These are phyloP conservation scores for Narthecium ossifragum DNA, from an alignment of 106 monocot species.

Conservation along the genomic window DNA sequence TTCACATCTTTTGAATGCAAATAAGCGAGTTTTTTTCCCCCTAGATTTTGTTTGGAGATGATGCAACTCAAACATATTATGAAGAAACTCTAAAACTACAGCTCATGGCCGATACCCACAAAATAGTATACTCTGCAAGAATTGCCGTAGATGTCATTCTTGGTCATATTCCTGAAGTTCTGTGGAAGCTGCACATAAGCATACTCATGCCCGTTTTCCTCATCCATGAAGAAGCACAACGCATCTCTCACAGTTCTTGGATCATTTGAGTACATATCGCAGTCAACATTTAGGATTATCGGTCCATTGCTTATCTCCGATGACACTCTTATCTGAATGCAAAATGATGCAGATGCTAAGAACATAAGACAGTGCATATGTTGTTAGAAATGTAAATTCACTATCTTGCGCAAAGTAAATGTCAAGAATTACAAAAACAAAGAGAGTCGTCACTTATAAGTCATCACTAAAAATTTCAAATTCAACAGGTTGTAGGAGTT, in stretches of 20 bases:
- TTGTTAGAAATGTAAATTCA: too few species aligned
- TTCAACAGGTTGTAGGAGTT: too few species aligned
- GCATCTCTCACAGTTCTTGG: constrained; percentile 39
- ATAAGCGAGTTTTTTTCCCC: too few species aligned
- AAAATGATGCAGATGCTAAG: too few species aligned
- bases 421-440: too few species aligned
- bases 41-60: too few species aligned
- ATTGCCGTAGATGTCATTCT: constrained; percentile 33
- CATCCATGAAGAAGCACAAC: constrained; percentile 48
- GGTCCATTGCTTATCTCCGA: constrained; percentile 65
- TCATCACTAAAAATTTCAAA: too few species aligned
- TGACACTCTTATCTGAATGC: constrained; percentile 66
- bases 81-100: too few species aligned
- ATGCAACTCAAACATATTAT: too few species aligned
- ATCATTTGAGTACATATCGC: constrained; percentile 76
- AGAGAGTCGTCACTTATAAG: neutral
- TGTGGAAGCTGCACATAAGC: constrained; percentile 44
- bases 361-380: too few species aligned
- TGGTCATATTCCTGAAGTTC: constrained; percentile 26
- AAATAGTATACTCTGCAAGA: constrained; percentile 13
- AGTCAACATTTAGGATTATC: constrained; percentile 62
- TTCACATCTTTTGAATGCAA: constrained; percentile 5
- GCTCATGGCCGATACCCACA: too few species aligned
- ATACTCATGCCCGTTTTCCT: constrained; percentile 25
- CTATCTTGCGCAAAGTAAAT: too few species aligned